Conservation (phyloP, 2,329 filamentous ascomycete genomes). For the Kalaharituber pfeilii region DNA sequence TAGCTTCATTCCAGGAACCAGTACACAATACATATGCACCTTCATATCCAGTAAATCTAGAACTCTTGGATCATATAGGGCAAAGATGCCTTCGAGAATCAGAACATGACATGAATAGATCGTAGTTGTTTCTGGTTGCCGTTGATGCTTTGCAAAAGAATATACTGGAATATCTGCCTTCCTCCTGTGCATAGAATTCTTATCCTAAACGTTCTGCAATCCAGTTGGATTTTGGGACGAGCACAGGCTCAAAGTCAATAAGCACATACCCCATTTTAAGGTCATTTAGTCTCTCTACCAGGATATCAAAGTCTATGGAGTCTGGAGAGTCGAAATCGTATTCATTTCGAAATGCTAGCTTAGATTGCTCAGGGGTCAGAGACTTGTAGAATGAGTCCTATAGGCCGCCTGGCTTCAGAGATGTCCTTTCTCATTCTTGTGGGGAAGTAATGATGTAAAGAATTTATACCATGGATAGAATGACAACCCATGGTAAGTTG, state of each 20-base stretch:
- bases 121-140: slow-evolving; percentile 59
- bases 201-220: slow-evolving; percentile 16
- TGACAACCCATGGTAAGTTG: slow-evolving; percentile 94
- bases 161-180: slow-evolving; percentile 84
- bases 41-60: slow-evolving; percentile 80
- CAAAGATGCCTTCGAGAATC: slow-evolving; percentile 90
- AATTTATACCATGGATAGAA: slow-evolving; percentile 69
- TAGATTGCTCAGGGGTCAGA: slow-evolving; percentile 59
- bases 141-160: slow-evolving; percentile 81
- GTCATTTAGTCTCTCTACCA: slow-evolving; percentile 62
- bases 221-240: not conserved
- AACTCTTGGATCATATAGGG: slow-evolving; percentile 72
- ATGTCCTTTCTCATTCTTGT: not conserved
- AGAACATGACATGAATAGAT: slow-evolving; percentile 95
- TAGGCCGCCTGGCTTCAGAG: not conserved
- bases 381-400: slow-evolving; percentile 97
- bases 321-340: slow-evolving; percentile 92
- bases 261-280: slow-evolving; percentile 73
- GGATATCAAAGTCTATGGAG: slow-evolving; percentile 82
- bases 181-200: slow-evolving; percentile 37
- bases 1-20: not conserved
- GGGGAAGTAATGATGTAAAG: not conserved
- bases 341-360: slow-evolving; percentile 69
- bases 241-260: not conserved
- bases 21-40: slow-evolving; percentile 29